Evolutionary conservation across 202 grass and related monocot species (phyloP).

Genomic region (Dendrocalamus latiflorus): DNA sequence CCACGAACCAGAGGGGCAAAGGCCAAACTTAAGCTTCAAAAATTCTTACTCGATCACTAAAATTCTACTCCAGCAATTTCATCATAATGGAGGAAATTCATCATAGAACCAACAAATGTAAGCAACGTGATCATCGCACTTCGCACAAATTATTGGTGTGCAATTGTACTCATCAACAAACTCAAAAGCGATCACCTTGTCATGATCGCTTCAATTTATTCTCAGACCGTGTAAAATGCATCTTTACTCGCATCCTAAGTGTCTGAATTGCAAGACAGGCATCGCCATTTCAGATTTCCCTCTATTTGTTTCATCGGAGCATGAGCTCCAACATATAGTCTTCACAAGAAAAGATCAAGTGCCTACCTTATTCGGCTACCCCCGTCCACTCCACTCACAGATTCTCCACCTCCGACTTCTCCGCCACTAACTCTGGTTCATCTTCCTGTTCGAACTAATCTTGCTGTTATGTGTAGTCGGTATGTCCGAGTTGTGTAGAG

Average conservation of each 20-base stretch:
- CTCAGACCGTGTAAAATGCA: neutral
- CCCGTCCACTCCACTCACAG: neutral
- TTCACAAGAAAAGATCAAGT: conserved; percentile 9
- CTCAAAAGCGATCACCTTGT: neutral
- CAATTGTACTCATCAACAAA: neutral
- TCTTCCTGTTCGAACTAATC: no score
- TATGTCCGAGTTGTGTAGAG: no score
- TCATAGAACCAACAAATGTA: neutral
- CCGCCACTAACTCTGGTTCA: neutral
- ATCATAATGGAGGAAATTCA: neutral
- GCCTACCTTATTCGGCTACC: conserved; percentile 17
- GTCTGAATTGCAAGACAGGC: neutral
- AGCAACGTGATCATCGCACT: neutral
- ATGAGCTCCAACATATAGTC: neutral
- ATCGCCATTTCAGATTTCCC: neutral
- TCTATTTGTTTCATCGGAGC: neutral
- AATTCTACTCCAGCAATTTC: neutral
- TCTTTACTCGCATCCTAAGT: neutral
- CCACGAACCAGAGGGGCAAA: no score
- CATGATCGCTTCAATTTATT: conserved; percentile 27
- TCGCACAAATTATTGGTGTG: neutral
- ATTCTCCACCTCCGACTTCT: neutral
- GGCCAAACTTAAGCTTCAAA: no score
- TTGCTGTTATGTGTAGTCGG: no score
- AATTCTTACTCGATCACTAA: neutral